A percentile compares a stretch with the other conserved stretches of the same genome.
Evolutionary conservation across 2,329 filamentous ascomycete genomes (phyloP).

Genomic region (Microsporum ferrugineum): DNA sequence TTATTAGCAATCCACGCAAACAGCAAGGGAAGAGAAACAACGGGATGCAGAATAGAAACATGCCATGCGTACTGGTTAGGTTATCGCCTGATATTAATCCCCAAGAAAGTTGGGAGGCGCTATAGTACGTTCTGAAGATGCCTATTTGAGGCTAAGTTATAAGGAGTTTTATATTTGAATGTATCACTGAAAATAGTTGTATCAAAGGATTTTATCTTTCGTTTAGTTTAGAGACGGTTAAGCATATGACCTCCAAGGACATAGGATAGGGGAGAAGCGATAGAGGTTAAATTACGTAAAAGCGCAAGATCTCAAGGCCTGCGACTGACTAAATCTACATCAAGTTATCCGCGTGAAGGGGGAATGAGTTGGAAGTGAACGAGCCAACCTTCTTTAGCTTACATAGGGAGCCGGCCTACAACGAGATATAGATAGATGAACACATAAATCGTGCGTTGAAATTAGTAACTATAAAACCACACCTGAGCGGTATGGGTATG

Average conservation of each 20-base stretch:
- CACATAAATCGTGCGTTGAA: not conserved
- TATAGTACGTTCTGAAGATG: too few species aligned
- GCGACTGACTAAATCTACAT: not conserved
- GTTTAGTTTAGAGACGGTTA: too few species aligned
- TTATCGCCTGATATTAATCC: too few species aligned
- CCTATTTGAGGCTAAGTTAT: too few species aligned
- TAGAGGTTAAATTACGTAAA: too few species aligned
- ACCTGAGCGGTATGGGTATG: not conserved
- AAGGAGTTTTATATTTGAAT: too few species aligned
- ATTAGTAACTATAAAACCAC: constrained; percentile 1
- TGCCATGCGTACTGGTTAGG: not conserved
- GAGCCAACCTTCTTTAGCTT: not conserved
- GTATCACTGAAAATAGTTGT: too few species aligned
- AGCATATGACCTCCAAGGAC: too few species aligned
- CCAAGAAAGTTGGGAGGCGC: too few species aligned
- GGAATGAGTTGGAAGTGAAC: not conserved
- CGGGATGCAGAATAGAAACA: not conserved
- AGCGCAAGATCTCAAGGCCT: not conserved
- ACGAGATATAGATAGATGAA: not conserved
- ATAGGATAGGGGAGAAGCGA: too few species aligned
- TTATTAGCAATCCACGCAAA: not conserved
- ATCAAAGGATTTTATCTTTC: too few species aligned
- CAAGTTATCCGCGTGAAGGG: not conserved
- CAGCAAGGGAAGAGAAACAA: not conserved
- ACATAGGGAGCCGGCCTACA: not conserved